Conservation (phyloP, 2,329 filamentous ascomycete genomes). For the Phialophora verrucosa region DNA sequence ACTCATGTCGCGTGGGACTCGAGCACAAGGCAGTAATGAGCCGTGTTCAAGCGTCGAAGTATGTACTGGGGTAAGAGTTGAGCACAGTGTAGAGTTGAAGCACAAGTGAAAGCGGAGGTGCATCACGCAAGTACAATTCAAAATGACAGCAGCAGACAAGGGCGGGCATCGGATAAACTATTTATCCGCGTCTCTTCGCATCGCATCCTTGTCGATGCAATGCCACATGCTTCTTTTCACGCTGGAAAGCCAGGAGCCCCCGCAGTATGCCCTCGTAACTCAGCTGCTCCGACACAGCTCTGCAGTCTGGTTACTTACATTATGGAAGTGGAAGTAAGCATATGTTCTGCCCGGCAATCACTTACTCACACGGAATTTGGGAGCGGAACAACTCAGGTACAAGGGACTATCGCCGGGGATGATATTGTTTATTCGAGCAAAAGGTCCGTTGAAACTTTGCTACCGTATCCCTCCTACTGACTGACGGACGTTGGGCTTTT, state of each 20-base stretch:
- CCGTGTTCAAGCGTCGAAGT: not conserved
- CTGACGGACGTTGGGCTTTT: not conserved
- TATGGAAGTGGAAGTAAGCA: not conserved
- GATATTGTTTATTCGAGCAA: not conserved
- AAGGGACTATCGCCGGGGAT: not conserved
- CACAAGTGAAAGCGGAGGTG: conserved; percentile 2
- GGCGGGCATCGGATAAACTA: not conserved
- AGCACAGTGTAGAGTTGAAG: not conserved
- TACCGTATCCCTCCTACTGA: not conserved
- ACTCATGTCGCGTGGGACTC: not conserved
- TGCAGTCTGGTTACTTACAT: not conserved
- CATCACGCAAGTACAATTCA: not conserved
- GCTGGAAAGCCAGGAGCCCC: no score
- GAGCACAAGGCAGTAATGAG: not conserved
- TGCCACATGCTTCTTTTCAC: no score
- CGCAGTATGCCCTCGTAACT: not conserved
- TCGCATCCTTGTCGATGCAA: no score
- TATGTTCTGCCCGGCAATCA: not conserved
- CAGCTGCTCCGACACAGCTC: not conserved
- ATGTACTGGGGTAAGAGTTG: not conserved
- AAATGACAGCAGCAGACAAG: not conserved
- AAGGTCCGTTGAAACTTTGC: not conserved
- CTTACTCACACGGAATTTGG: not conserved
- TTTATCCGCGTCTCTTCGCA: not conserved
- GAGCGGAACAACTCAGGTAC: not conserved